phyloP scores from a whole-genome alignment of 2,329 filamentous ascomycete genomes.

The Monosporascus ibericus region DNA sequence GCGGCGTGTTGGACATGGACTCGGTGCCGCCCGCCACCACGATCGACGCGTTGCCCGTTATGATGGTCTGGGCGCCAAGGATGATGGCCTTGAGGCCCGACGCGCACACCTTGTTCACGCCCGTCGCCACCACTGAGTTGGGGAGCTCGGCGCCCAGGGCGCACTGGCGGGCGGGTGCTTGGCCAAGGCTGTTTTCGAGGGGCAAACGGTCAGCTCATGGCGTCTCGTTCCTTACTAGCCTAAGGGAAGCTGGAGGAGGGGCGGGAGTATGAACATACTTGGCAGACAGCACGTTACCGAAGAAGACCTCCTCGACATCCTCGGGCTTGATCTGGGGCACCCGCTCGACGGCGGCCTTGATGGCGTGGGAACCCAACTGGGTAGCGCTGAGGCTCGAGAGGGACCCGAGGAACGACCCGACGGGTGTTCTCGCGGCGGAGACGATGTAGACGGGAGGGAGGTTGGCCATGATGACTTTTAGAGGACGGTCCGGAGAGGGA shows the following conservation, averaged over 20 bases:
- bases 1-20: slow-evolving; percentile 97
- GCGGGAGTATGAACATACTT: slow-evolving; percentile 60
- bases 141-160: slow-evolving; percentile 82
- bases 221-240: slow-evolving; percentile 7
- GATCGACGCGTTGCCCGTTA: slow-evolving; percentile 88
- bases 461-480: slow-evolving; percentile 58
- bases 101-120: slow-evolving; percentile 98
- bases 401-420: slow-evolving; percentile 94
- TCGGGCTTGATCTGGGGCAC: slow-evolving; percentile 80
- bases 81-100: slow-evolving; percentile 92
- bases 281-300: slow-evolving; percentile 95
- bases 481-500: slow-evolving; percentile 2
- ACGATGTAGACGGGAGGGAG: slow-evolving; percentile 93
- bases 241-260: slow-evolving; percentile 1
- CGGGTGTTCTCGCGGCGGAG: slow-evolving; percentile 80
- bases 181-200: slow-evolving; percentile 64
- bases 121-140: slow-evolving; percentile 76
- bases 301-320: slow-evolving; percentile 93
- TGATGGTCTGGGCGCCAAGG: slow-evolving; percentile 92
- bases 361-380: slow-evolving; percentile 83
- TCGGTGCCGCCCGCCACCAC: slow-evolving; percentile 93
- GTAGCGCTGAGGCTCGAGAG: slow-evolving; percentile 80
- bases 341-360: slow-evolving; percentile 85
- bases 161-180: slow-evolving; percentile 93
- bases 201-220: slow-evolving; percentile 4